Base-by-base conservation (phyloP, 2,329 filamentous ascomycete species). In the Hypomyces perniciosus region DNA sequence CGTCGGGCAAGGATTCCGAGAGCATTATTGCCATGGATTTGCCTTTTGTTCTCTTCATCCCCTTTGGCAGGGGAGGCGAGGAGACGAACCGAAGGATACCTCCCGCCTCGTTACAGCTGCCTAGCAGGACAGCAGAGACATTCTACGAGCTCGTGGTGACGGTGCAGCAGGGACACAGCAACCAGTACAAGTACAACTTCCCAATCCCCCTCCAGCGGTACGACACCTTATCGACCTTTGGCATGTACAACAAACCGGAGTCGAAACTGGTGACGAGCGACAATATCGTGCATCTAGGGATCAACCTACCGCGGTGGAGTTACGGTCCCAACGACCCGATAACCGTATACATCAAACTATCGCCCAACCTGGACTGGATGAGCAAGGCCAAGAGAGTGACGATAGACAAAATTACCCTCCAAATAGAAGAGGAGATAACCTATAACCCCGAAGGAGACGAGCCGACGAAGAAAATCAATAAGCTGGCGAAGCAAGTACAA, bases 231-330 rank as follows among this genome's bases (percentile, higher is more conserved):
- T 96, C 91, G 39, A 97, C 93, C 1, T 99, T 99, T 72, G 93
- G 93, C 70, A 97, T 97, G 93, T 99, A 97, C 75, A 97, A 97
- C 71, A 86, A 90, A 49, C 92, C 91, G 12, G 92, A 96, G 68
- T 87, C 86, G 53, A 89, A 90, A 50, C 86, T 95, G 62, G 82
- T 85, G 54, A 88, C 90, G 31, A 83, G 87, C 46, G 93, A 97
- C 72, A 93, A 95, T 68, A 74, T 97, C 49, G 89, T 97, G 54
- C 95, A 90, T 7, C 75, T 97, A 49, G 90, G 88, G 42, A 95
- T 96, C 59, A 95, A 90, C 54, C 76, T 99, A 58, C 92, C 93
- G 27, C 83, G 90, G 55, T 96, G 92, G 90, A 96, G 91, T 56
- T 99, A 97, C 66, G 93, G 93, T 1, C 93, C 93, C 4, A 79